A percentile compares a stretch with the other conserved stretches of the same genome.
phyloP scores from a whole-genome alignment of 1,284 basidiomycete species.

The Cutaneotrichosporon cyanovorans region DNA sequence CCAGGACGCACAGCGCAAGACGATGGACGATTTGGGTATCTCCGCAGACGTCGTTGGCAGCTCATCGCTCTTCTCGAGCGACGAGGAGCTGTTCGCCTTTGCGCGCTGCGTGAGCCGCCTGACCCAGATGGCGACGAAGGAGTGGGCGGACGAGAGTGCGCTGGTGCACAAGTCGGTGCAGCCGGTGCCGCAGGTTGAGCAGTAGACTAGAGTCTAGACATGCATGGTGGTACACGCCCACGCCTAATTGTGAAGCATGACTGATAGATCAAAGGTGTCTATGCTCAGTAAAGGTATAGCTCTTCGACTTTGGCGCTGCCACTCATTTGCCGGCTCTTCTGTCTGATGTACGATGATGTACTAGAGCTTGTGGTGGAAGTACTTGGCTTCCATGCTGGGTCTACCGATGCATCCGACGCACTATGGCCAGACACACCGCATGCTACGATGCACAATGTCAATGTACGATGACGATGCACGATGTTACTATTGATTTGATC shows the following conservation, averaged over 20 bases:
- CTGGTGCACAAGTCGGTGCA: slow-evolving; percentile 4
- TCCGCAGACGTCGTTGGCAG: slow-evolving; percentile 63
- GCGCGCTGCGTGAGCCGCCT: slow-evolving; percentile 83
- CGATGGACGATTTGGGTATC: slow-evolving; percentile 55
- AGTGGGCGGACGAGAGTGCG: slow-evolving; percentile 20
- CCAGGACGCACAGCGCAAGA: slow-evolving; percentile 66
- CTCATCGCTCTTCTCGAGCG: slow-evolving; percentile 81
- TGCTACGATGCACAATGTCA: too few relatives aligned
- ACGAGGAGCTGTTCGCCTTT: slow-evolving; percentile 92
- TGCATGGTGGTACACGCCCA: too few relatives aligned
- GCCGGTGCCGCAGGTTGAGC: not conserved
- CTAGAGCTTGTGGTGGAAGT: too few relatives aligned
- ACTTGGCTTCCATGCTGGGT: too few relatives aligned
- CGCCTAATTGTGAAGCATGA: too few relatives aligned
- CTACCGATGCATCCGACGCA: too few relatives aligned
- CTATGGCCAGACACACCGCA: too few relatives aligned
- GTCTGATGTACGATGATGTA: too few relatives aligned
- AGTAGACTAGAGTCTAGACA: not conserved
- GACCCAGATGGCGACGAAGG: slow-evolving; percentile 64
- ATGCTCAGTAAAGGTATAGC: too few relatives aligned
- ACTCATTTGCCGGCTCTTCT: too few relatives aligned
- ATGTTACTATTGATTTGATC: not conserved
- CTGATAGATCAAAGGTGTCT: too few relatives aligned
- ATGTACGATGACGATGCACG: not conserved
- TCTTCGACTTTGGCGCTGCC: too few relatives aligned